Percentiles rank a stretch among this genome's conserved stretches.
Conservation (phyloP, 1,139 yeast species). For the Geotrichum phurueaensis region DNA sequence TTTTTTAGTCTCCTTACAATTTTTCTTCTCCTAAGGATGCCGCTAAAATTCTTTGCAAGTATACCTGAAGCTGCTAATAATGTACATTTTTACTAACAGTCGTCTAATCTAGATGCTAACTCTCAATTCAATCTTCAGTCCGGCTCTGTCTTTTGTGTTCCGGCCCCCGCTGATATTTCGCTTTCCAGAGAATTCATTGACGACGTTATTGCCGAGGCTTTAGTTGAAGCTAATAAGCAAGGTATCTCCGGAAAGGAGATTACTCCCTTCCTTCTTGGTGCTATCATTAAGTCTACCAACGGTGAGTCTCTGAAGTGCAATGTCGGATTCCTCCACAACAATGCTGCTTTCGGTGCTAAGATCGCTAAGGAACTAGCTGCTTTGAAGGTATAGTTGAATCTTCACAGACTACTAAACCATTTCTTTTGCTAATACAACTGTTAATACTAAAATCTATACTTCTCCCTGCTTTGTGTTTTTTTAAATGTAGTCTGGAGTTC, state of each 20-base stretch:
- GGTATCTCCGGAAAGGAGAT: constrained; percentile 65
- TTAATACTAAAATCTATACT: constrained; percentile 3
- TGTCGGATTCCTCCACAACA: constrained; percentile 69
- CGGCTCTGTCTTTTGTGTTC: constrained; percentile 78
- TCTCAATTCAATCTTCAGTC: constrained; percentile 47
- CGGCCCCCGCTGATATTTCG: constrained; percentile 66
- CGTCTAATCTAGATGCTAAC: constrained; percentile 38
- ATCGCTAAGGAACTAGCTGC: constrained; percentile 53
- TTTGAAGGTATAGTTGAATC: constrained; percentile 34
- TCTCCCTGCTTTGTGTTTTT: background rate
- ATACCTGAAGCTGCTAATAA: background rate
- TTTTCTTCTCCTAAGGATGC: constrained; percentile 51
- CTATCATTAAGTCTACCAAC: constrained; percentile 58
- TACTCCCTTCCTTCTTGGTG: constrained; percentile 69
- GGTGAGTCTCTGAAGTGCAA: constrained; percentile 71
- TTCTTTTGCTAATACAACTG: background rate
- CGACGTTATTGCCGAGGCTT: constrained; percentile 53
- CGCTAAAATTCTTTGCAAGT: constrained; percentile 52
- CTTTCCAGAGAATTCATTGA: constrained; percentile 50
- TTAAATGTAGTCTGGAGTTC: constrained; percentile 1
- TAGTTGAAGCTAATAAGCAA: constrained; percentile 46
- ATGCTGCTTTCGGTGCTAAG: constrained; percentile 61
- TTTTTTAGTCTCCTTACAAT: constrained; percentile 52
- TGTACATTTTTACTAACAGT: constrained; percentile 11
- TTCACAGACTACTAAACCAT: background rate